These are phyloP conservation scores for Nemania sp. DNA, from an alignment of 2,329 filamentous ascomycete species.

Conservation along the genomic window DNA sequence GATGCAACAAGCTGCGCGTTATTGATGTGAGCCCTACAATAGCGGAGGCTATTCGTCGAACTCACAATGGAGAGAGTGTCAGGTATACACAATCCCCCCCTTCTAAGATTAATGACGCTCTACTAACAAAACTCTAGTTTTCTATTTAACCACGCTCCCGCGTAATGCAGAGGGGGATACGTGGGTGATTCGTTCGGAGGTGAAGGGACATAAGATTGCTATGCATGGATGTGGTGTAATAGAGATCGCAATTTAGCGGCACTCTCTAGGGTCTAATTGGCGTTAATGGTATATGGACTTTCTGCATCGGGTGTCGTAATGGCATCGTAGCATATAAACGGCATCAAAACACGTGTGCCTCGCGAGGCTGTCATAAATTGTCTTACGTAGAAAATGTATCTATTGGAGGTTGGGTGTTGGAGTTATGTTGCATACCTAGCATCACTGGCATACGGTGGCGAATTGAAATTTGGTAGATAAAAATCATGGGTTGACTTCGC, in stretches of 20 bases:
- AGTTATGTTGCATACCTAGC: slow-evolving; percentile 15
- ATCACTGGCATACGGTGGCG: slow-evolving; percentile 26
- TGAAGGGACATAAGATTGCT: not conserved
- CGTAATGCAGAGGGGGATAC: slow-evolving; percentile 23
- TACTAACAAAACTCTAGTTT: slow-evolving; percentile 44
- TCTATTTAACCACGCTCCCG: slow-evolving; percentile 51
- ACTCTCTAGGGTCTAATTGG: slow-evolving; percentile 26
- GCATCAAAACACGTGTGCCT: slow-evolving; percentile 10
- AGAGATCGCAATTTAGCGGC: slow-evolving; percentile 17
- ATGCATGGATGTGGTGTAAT: not conserved
- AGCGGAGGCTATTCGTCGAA: slow-evolving; percentile 68
- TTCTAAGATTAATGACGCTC: slow-evolving; percentile 50
- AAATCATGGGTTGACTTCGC: slow-evolving; percentile 10
- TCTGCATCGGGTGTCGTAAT: slow-evolving; percentile 11
- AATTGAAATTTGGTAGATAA: slow-evolving; percentile 12
- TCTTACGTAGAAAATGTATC: slow-evolving; percentile 21
- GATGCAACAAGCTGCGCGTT: slow-evolving; percentile 76
- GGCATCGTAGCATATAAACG: slow-evolving; percentile 35
- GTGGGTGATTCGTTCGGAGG: not conserved
- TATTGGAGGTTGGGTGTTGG: slow-evolving; percentile 14
- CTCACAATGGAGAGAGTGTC: slow-evolving; percentile 71
- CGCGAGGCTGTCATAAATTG: slow-evolving; percentile 25
- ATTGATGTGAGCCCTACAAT: slow-evolving; percentile 83
- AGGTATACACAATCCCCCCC: slow-evolving; percentile 56
- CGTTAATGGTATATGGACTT: slow-evolving; percentile 35